These are phyloP conservation scores for Zizania latifolia DNA, from an alignment of 176 grass and related monocot species.

Conservation along the genomic window DNA sequence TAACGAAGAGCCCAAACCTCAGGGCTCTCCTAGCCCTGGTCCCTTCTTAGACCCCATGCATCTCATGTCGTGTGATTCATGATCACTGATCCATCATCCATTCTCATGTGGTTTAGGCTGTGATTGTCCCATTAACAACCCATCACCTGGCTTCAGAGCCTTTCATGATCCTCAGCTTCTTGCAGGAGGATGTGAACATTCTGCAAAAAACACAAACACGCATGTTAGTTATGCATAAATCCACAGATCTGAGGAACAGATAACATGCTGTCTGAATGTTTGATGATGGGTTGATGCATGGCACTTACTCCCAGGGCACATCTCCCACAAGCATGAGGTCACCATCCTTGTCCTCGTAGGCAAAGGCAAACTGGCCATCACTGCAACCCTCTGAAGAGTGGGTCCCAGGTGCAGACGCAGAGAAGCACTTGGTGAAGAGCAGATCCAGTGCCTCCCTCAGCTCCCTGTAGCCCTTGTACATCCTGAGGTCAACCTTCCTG, in stretches of 20 bases:
- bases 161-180: slow-evolving; percentile 92
- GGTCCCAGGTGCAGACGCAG: not conserved
- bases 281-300: not conserved
- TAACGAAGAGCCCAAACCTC: slow-evolving; percentile 21
- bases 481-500: slow-evolving; percentile 79
- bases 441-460: slow-evolving; percentile 55
- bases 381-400: not conserved
- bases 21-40: not conserved
- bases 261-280: not conserved
- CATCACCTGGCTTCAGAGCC: slow-evolving; percentile 59
- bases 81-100: not conserved
- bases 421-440: slow-evolving; percentile 72
- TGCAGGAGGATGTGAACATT: slow-evolving; percentile 89
- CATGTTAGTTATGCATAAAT: not conserved
- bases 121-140: not conserved
- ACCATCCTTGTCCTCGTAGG: slow-evolving; percentile 89
- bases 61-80: not conserved
- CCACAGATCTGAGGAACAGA: not conserved
- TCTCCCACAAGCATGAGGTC: slow-evolving; percentile 91
- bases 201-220: slow-evolving; percentile 20
- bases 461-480: slow-evolving; percentile 72
- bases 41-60: not conserved
- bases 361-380: slow-evolving; percentile 35
- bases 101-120: not conserved
- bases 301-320: slow-evolving; percentile 89